Evolutionary conservation across 148 eudicot species (phyloP), one percentile per base, ranked within the genome.

Genomic region (Cornus suecica): DNA sequence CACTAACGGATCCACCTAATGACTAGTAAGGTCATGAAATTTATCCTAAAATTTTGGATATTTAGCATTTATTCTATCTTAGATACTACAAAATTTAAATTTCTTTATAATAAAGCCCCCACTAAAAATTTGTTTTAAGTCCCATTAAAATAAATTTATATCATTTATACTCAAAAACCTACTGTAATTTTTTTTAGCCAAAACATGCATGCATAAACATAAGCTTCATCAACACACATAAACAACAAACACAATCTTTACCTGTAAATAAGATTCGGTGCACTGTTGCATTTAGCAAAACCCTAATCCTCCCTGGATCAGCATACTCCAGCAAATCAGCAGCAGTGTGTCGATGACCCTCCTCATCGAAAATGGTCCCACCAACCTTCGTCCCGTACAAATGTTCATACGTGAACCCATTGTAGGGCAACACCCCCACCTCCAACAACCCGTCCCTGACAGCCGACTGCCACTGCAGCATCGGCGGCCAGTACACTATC

Each of bases 311-410:
- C 2, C 22, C 56, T 2, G 91, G 90, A 83, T 92, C 84, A 2
- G 97, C 98, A 56, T 85, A 89, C 82, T 89, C 91, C 13, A 94
- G 75, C 75, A 94, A 80, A 69, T 94, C 96, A 34, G 97, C 98
- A 66, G 97, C 93, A 31, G 97, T 90, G 76, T 94, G 98, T 25
- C 97, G 77, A n/a, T 69, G 67, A n/a, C 93, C 98, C 61, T 82
- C 66, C 18, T 48, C 68, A 80, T 94, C 98, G 74, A 94, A 94
- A 10, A 89, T 94, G 11, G 90, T 80, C 30, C 98, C 98, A 28
- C 98, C 98, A 28, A 88, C 73, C 72, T 94, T 92, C 0, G 96
- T 90, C 56, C 98, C 98, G 14, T 65, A 65, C 24, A 88, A 30
- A 74, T 94, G 98, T 5, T 92, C 97, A 27, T 51, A 92, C 24